These are phyloP conservation scores for Cenchrus fungigraminus DNA, from an alignment of 176 grass and related monocot species.

Conservation along the genomic window DNA sequence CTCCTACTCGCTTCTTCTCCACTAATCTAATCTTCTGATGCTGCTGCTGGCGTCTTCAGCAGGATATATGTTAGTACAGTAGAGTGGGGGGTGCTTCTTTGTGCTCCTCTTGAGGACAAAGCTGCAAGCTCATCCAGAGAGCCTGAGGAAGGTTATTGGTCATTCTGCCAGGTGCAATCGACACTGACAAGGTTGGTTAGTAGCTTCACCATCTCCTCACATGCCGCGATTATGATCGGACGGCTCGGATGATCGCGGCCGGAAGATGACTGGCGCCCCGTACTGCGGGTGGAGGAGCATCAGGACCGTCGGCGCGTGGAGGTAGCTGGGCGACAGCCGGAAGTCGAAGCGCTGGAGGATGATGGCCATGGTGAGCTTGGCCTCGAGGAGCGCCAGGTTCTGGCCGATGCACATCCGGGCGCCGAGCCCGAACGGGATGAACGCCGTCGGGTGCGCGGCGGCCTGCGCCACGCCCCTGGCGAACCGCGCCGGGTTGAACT, in stretches of 20 bases:
- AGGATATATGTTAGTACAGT: constrained; percentile 63
- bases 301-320: constrained; percentile 93
- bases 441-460: constrained; percentile 74
- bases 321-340: constrained; percentile 81
- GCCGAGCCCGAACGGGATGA: constrained; percentile 95
- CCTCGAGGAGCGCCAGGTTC: constrained; percentile 90
- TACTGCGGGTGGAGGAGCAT: constrained; percentile 99
- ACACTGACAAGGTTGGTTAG: constrained; percentile 50
- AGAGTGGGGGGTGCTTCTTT: neutral
- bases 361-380: constrained; percentile 87
- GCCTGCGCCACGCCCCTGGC: constrained; percentile 61
- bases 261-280: constrained; percentile 85
- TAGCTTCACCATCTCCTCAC: constrained; percentile 7
- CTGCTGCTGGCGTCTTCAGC: constrained; percentile 50
- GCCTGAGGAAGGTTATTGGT: constrained; percentile 41
- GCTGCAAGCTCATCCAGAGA: constrained; percentile 36
- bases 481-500: constrained; percentile 92
- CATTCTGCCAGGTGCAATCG: constrained; percentile 53
- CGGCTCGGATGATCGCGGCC: constrained; percentile 40
- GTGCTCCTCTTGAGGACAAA: constrained; percentile 34
- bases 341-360: constrained; percentile 87
- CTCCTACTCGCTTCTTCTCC: constrained; percentile 28
- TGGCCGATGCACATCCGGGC: constrained; percentile 97
- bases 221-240: constrained; percentile 19
- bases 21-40: constrained; percentile 52